phyloP scores from a whole-genome alignment of 1,284 basidiomycete species.

The Inonotus obliquus region DNA sequence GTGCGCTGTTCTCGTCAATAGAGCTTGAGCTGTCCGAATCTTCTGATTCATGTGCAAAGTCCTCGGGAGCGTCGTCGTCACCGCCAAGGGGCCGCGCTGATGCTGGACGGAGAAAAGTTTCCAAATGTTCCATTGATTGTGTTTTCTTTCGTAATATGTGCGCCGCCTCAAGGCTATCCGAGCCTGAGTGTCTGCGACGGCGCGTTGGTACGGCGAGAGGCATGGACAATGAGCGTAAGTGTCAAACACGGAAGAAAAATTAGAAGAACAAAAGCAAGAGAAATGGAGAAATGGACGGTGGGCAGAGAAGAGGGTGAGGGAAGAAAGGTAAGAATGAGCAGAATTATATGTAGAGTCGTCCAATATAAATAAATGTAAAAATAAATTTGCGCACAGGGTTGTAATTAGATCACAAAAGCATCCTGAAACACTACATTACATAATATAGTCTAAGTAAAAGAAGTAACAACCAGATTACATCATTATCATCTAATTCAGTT shows the following conservation, averaged over 20 bases:
- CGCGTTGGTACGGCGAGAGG: conserved; percentile 16
- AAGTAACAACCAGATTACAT: background rate
- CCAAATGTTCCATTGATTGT: conserved; percentile 16
- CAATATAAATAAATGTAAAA: background rate
- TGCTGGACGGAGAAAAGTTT: conserved; percentile 8
- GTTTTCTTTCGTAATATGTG: conserved; percentile 11
- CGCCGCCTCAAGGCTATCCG: conserved; percentile 11
- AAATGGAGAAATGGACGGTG: background rate
- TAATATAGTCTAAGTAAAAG: background rate
- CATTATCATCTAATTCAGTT: background rate
- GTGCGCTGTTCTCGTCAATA: background rate
- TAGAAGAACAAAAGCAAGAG: background rate
- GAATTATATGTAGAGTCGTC: background rate
- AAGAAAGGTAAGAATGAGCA: background rate
- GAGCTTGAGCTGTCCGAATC: conserved; percentile 13
- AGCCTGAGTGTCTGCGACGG: conserved; percentile 17
- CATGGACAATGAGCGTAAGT: conserved; percentile 1
- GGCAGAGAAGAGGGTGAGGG: background rate
- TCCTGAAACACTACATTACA: background rate
- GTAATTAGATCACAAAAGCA: background rate
- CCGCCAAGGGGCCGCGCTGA: conserved; percentile 5
- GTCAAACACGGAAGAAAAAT: background rate
- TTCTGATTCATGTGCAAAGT: conserved; percentile 17
- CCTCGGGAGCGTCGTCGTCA: conserved; percentile 17
- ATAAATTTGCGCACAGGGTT: background rate